Evolutionary conservation across 345 rosid genomes (phyloP), one percentile per base, ranked within the genome.

Genomic region (Linum usitatissimum): DNA sequence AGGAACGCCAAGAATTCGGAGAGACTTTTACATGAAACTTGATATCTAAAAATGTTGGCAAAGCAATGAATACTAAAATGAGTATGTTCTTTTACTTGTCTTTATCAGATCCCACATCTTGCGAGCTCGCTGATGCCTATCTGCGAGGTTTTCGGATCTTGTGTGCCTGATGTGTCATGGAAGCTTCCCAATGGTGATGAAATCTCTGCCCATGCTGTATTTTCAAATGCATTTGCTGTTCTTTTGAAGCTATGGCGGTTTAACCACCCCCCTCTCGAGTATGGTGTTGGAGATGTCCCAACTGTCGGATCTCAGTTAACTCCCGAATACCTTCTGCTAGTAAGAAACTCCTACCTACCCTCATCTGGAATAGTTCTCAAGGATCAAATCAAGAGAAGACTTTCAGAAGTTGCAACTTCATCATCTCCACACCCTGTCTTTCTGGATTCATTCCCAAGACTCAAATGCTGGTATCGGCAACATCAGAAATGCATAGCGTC

Each of bases 221-320:
- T 83, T 71, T 83, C 91, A 49, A 65, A 72, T 63, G 87, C 91
- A 28, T 85, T 85, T 74, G 87, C 83, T 48, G 77, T 85, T 68
- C 87, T 85, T 71, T 80, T 85, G 34, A 87, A 87, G 63, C 81
- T 85, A 17, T 85, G 91, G 91, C 83, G 81, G 80, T 85, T 82
- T 79, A 79, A 81, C 70, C 79, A 77, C 62, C 86, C 91, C 30
- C 75, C 84, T 23, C 42, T 77, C 54, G 87, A 80, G 62, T 80
- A 73, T 66, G 65, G 79, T 53, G 18, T 65, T 1, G 59, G 45
- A 6, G 81, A 77, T 60, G 68, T 57, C 58, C 81, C 73, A 74
- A 61, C 71, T 30, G 65, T 74, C 64, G 84, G 74, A 68, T 63
- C 62, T 40, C 84, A 76, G 58, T 83, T 83, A 53, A 72, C 77